A percentile compares a stretch with the other conserved stretches of the same genome.
These are phyloP conservation scores for Cladosporium phlei DNA, from an alignment of 2,329 filamentous ascomycete genomes.

Conservation along the genomic window DNA sequence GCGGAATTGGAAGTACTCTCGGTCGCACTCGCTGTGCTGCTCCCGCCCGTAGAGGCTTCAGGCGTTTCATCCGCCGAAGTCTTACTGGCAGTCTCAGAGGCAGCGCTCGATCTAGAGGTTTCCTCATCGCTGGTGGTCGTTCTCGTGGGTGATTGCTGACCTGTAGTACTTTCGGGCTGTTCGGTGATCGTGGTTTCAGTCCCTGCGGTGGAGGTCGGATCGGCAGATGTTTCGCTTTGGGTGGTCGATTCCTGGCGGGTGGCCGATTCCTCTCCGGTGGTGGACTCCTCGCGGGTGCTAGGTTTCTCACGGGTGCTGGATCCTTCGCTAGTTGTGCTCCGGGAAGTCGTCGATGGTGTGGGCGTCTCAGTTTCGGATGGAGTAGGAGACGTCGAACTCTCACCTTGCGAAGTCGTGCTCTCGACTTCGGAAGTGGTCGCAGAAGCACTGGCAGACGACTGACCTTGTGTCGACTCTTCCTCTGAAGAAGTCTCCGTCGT, in stretches of 20 bases:
- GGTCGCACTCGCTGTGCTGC: constrained; percentile 7
- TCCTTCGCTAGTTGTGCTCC: constrained; percentile 1
- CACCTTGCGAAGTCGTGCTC: constrained; percentile 14
- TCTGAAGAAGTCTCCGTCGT: constrained; percentile 16
- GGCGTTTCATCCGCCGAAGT: constrained; percentile 4
- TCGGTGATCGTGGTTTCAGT: constrained; percentile 6
- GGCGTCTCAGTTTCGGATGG: constrained; percentile 12
- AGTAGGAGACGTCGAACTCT: constrained; percentile 14
- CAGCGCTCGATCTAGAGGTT: constrained; percentile 5
- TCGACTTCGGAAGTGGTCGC: constrained; percentile 11
- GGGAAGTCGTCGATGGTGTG: constrained; percentile 3
- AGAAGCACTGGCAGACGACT: constrained; percentile 19
- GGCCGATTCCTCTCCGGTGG: too few species aligned
- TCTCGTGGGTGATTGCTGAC: constrained; percentile 11
- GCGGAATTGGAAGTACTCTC: too few species aligned
- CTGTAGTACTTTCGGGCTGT: constrained; percentile 9
- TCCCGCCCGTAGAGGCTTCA: constrained; percentile 3
- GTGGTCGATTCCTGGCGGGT: not conserved
- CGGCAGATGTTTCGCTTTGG: constrained; percentile 3
- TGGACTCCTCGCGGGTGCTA: too few species aligned
- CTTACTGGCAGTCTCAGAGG: constrained; percentile 6
- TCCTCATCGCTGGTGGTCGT: constrained; percentile 1
- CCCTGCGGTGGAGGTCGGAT: constrained; percentile 1
- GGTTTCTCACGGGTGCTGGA: constrained; percentile 5
- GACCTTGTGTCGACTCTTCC: constrained; percentile 13